These are phyloP conservation scores for Ogataea glucozyma DNA, from an alignment of 805 yeast species.

Conservation along the genomic window DNA sequence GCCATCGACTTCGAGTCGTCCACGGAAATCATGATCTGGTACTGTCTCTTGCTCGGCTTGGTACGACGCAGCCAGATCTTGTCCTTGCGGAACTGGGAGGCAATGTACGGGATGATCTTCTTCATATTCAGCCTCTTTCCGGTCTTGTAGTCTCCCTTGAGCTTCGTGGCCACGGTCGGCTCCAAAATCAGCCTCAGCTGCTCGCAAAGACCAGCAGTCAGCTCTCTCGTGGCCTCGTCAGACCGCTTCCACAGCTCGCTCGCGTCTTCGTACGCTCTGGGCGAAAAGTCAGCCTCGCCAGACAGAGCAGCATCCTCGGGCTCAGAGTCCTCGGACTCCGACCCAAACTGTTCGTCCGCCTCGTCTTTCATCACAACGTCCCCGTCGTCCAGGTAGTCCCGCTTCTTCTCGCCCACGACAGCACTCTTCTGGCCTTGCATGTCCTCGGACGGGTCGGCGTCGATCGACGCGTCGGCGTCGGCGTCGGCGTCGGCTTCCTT, in stretches of 20 bases:
- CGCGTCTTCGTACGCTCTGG: conserved; percentile 54
- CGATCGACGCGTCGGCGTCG: too few relatives aligned
- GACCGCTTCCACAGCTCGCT: conserved; percentile 79
- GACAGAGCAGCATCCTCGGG: too few relatives aligned
- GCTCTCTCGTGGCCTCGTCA: conserved; percentile 82
- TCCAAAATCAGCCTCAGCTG: conserved; percentile 90
- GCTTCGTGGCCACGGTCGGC: conserved; percentile 94
- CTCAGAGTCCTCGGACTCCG: conserved; percentile 34
- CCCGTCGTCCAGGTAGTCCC: conserved; percentile 40
- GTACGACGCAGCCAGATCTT: conserved; percentile 98
- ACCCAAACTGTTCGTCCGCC: conserved; percentile 24
- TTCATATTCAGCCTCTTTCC: conserved; percentile 98
- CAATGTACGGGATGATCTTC: conserved; percentile 95
- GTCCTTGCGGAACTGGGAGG: conserved; percentile 95
- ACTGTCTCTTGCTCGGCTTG: conserved; percentile 95
- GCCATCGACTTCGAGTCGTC: conserved; percentile 98
- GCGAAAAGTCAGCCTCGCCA: conserved; percentile 17
- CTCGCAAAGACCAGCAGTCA: conserved; percentile 86
- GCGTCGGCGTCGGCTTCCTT: conserved; percentile 1
- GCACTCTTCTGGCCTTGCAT: conserved; percentile 22
- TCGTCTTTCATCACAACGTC: conserved; percentile 45
- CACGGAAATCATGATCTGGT: conserved; percentile 95
- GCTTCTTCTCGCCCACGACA: conserved; percentile 25
- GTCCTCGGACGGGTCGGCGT: conserved; percentile 9
- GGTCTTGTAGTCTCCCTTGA: conserved; percentile 93